phyloP scores from a whole-genome alignment of 2,329 filamentous ascomycete genomes.

The Monosporascus sp. region DNA sequence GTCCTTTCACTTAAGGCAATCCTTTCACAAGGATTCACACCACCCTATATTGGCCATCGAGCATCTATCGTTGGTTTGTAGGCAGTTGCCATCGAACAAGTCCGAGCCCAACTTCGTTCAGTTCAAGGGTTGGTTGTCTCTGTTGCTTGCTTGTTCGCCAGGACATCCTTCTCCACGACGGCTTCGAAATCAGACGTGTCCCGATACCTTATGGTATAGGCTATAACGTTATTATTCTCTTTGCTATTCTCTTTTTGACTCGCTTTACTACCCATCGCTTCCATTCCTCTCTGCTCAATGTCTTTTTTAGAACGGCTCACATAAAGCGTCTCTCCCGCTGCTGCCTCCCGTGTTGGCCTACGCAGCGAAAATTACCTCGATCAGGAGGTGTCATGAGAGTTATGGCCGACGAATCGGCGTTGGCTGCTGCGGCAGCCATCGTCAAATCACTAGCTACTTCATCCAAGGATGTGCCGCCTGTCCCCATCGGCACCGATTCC shows the following conservation, averaged over 20 bases:
- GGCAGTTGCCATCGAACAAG: too few species aligned
- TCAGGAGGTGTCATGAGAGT: constrained; percentile 13
- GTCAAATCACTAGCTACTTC: constrained; percentile 46
- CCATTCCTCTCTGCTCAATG: background rate
- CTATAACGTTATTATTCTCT: background rate
- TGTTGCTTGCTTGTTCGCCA: background rate
- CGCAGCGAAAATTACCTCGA: background rate
- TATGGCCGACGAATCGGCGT: constrained; percentile 51
- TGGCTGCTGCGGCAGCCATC: constrained; percentile 49
- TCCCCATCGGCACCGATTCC: constrained; percentile 36
- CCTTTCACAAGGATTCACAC: background rate
- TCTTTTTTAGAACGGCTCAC: background rate
- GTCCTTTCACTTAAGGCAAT: background rate
- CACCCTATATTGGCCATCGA: background rate
- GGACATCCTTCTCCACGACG: background rate
- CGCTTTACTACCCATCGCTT: background rate
- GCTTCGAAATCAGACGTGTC: background rate
- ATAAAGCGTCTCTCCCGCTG: background rate
- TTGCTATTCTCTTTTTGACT: background rate
- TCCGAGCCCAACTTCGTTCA: too few species aligned
- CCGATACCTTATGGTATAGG: background rate
- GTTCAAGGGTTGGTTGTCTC: too few species aligned
- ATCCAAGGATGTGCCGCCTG: constrained; percentile 31
- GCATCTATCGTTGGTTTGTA: background rate
- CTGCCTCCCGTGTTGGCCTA: background rate